These are phyloP conservation scores for Cantharellus anzutake DNA, from an alignment of 768 basidiomycete genomes.

Conservation along the genomic window DNA sequence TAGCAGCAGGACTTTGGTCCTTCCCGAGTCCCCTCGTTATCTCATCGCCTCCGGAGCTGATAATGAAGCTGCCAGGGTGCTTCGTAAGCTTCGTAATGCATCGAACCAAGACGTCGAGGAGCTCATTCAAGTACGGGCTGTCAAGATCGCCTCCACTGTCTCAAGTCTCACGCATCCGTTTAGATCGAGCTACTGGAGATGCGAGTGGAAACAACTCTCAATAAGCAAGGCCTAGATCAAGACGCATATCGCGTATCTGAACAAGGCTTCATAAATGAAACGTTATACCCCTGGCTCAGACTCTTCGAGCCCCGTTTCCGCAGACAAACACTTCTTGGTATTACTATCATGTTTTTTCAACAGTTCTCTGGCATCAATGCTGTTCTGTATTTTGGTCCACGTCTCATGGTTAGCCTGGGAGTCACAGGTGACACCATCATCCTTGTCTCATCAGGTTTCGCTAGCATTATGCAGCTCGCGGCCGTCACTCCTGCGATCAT, in stretches of 20 bases:
- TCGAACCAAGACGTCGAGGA: slow-evolving; percentile 33
- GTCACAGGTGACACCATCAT: slow-evolving; percentile 37
- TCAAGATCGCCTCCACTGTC: not conserved
- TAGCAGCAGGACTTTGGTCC: slow-evolving; percentile 35
- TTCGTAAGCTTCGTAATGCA: slow-evolving; percentile 36
- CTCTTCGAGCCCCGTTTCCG: slow-evolving; percentile 37
- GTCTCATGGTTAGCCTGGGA: slow-evolving; percentile 44
- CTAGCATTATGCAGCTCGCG: slow-evolving; percentile 60
- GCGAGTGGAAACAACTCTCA: slow-evolving; percentile 41
- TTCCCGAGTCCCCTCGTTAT: slow-evolving; percentile 44
- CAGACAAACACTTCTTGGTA: slow-evolving; percentile 45
- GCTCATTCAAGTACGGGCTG: slow-evolving; percentile 26
- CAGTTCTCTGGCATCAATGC: slow-evolving; percentile 85
- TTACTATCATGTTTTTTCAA: slow-evolving; percentile 68
- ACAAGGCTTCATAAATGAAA: slow-evolving; percentile 3
- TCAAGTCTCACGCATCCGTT: not conserved
- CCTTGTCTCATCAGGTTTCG: slow-evolving; percentile 55
- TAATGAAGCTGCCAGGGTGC: slow-evolving; percentile 37
- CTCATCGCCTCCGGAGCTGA: slow-evolving; percentile 35
- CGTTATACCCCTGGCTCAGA: slow-evolving; percentile 33
- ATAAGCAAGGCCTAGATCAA: slow-evolving; percentile 16
- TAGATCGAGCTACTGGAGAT: slow-evolving; percentile 64
- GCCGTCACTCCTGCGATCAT: slow-evolving; percentile 57
- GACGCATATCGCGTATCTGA: not conserved
- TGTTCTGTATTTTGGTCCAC: slow-evolving; percentile 64